Percentiles rank a stretch among this genome's conserved stretches.
phyloP scores from a whole-genome alignment of 768 basidiomycete genomes.

The Leccinum truebloodii region DNA sequence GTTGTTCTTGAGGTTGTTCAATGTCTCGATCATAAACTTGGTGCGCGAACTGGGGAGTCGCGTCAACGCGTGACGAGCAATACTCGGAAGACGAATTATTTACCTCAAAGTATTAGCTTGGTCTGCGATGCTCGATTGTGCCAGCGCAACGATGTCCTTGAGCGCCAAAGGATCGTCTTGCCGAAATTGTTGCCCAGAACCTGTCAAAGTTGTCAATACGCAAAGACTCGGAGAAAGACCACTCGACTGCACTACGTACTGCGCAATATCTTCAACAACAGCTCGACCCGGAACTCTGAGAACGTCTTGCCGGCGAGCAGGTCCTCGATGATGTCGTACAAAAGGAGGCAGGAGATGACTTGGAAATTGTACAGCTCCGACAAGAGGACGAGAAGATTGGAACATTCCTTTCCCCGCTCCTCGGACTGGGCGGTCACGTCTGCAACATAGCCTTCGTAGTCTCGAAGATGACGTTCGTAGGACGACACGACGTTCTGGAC shows the following conservation, averaged over 20 bases:
- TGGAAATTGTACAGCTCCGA: constrained; percentile 97
- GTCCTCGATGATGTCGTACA: constrained; percentile 86
- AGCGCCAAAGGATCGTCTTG: constrained; percentile 90
- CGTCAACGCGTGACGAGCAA: neutral
- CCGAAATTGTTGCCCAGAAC: constrained; percentile 88
- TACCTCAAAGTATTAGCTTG: constrained; percentile 56
- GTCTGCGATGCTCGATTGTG: constrained; percentile 67
- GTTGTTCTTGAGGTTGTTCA: constrained; percentile 91
- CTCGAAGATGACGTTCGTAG: constrained; percentile 61
- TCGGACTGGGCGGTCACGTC: constrained; percentile 30
- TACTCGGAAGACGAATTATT: neutral
- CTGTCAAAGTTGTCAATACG: constrained; percentile 42
- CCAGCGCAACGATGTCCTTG: constrained; percentile 85
- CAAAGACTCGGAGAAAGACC: neutral
- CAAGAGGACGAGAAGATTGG: constrained; percentile 83
- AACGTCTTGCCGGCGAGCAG: constrained; percentile 60
- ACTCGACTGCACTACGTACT: constrained; percentile 47
- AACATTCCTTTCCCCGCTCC: constrained; percentile 77
- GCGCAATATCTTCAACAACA: constrained; percentile 80
- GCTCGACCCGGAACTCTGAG: constrained; percentile 80
- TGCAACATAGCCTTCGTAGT: constrained; percentile 25
- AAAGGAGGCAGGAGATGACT: constrained; percentile 83
- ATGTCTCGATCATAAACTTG: constrained; percentile 93
- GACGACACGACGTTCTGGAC: constrained; percentile 67
- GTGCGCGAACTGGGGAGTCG: constrained; percentile 70